Evolutionary conservation across 164 flowering plant species (phyloP).

Genomic region (Saururus chinensis): DNA sequence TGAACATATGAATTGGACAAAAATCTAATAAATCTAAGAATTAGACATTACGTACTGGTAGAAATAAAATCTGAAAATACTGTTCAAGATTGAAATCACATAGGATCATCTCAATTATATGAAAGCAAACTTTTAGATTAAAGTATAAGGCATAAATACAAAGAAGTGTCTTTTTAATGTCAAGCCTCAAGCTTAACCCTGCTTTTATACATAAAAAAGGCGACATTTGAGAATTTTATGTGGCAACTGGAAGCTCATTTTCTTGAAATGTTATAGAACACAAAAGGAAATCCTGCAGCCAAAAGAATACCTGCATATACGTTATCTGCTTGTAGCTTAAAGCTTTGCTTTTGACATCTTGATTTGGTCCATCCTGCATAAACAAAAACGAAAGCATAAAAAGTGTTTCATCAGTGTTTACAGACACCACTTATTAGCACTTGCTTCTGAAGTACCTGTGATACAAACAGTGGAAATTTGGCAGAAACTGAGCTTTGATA

Average conservation of each 20-base stretch:
- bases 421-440: neutral
- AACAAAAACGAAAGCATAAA: neutral
- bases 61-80: neutral
- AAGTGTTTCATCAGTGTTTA: neutral
- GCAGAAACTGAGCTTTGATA: slow-evolving; percentile 71
- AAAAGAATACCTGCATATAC: slow-evolving; percentile 74
- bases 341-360: slow-evolving; percentile 62
- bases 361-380: slow-evolving; percentile 77
- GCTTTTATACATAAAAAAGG: too few relatives aligned
- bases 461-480: slow-evolving; percentile 85
- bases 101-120: neutral
- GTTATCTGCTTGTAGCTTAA: slow-evolving; percentile 69
- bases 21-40: neutral
- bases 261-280: too few relatives aligned
- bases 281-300: neutral
- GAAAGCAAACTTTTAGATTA: neutral
- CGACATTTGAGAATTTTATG: too few relatives aligned
- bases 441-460: slow-evolving; percentile 52
- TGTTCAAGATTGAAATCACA: neutral
- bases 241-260: too few relatives aligned
- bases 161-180: too few relatives aligned
- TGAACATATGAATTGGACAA: neutral
- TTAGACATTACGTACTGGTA: too few relatives aligned
- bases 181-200: too few relatives aligned
- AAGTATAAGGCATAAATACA: too few relatives aligned